Evolutionary conservation across 129 eudicot species (phyloP), one percentile per base, ranked within the genome.

Genomic region (Tanacetum coccineum): DNA sequence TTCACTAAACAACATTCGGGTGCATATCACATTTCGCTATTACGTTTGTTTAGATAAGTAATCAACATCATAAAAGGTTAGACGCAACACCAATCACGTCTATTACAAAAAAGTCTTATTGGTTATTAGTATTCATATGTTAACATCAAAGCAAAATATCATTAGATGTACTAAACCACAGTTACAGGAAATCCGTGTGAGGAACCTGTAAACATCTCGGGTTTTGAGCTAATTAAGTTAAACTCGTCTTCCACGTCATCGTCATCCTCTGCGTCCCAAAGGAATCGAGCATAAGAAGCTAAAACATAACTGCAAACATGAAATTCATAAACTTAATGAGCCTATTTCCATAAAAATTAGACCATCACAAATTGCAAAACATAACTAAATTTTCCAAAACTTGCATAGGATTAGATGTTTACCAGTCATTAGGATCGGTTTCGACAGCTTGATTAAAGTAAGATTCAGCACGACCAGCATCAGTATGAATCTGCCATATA

Each of bases 401-500:
- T 26, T 25, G 9, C 45, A 11, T 59, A 14, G 11, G 21, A 25
- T 28, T 26, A 22, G 63, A 58, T 58, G 2, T 22, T 22, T 59
- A 59, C 64, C 64, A 59, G n/a, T 59, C 64, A 59, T 59, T 15
- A 12, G 45, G 64, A 59, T 59, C 45, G 2, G 21, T 14, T 59
- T 59, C 19, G 11, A 61, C 49, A 32, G 66, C 66, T 61, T 39
- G 14, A 8, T 17, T 39, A 17, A 36, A 61, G 74, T 85, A 88
- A 60, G 65, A 66, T 28, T 72, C 53, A 18, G 92, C 89, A 71
- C 88, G 59, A 9, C 81, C 81, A 72, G 62, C 67, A 65, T 89
- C 96, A 19, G 12, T 80, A 50, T 83, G 87, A 56, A 83, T 78
- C 67, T 91, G 90, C 96, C 96, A 87, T 4, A 80, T 64, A 56